A percentile compares a stretch with the other conserved stretches of the same genome.
Evolutionary conservation across 805 yeast genomes (phyloP).

Genomic region (Candida maltosa): DNA sequence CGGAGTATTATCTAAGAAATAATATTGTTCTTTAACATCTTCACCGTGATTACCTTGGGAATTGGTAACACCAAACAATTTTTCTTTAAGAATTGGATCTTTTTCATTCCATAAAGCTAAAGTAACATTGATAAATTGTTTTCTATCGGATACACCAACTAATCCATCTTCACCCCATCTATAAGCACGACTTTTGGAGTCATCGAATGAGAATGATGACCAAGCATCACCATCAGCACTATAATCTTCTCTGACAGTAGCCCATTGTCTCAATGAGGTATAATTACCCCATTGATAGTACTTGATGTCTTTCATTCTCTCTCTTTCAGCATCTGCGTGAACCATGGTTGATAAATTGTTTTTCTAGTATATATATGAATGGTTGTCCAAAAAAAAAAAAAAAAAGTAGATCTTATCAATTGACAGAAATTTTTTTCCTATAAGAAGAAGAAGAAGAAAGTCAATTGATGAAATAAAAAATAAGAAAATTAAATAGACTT

Average conservation of each 20-base stretch:
- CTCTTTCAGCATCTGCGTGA: constrained; percentile 34
- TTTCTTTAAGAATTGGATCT: constrained; percentile 81
- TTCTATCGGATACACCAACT: constrained; percentile 85
- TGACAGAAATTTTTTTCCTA: too few species aligned
- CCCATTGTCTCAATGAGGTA: constrained; percentile 85
- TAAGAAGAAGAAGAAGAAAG: too few species aligned
- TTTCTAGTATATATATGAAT: too few species aligned
- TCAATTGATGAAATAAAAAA: too few species aligned
- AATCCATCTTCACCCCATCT: constrained; percentile 97
- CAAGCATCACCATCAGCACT: constrained; percentile 86
- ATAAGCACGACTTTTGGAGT: constrained; percentile 74
- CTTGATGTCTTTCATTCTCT: constrained; percentile 42
- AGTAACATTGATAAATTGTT: constrained; percentile 71
- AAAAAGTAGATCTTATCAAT: too few species aligned
- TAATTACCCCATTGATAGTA: constrained; percentile 94
- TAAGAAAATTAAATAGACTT: too few species aligned
- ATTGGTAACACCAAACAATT: constrained; percentile 84
- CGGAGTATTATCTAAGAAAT: constrained; percentile 87
- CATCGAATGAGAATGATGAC: constrained; percentile 84
- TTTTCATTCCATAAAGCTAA: constrained; percentile 90
- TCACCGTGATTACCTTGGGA: constrained; percentile 96
- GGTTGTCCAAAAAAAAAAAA: too few species aligned
- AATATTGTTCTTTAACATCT: constrained; percentile 84
- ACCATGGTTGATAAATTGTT: constrained; percentile 8
- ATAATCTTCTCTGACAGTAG: constrained; percentile 85